Percentiles rank a stretch among this genome's conserved stretches.
Evolutionary conservation across 2,329 filamentous ascomycete species (phyloP).

Genomic region (Didymella pinodella): DNA sequence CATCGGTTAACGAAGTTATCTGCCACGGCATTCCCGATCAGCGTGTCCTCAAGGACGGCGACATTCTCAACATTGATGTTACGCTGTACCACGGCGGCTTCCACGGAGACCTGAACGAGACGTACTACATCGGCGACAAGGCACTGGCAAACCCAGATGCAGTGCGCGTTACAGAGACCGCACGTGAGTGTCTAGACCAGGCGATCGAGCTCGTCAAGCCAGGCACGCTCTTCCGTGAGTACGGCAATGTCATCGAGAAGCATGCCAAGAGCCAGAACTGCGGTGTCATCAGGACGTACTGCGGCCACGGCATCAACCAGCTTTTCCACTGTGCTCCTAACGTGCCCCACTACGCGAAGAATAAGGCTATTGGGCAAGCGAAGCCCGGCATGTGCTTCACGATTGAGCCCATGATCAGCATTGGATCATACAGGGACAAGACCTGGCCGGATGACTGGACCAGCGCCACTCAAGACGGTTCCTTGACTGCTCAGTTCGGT

Average conservation of each 20-base stretch:
- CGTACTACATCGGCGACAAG: constrained; percentile 94
- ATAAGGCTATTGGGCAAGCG: constrained; percentile 93
- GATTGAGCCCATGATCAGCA: constrained; percentile 97
- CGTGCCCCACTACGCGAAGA: constrained; percentile 97
- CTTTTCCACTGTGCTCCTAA: constrained; percentile 94
- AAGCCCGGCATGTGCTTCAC: constrained; percentile 99
- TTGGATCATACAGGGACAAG: constrained; percentile 89
- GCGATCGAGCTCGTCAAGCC: constrained; percentile 93
- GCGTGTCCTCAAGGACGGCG: constrained; percentile 84
- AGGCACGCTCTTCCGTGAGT: constrained; percentile 89
- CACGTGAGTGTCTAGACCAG: constrained; percentile 87
- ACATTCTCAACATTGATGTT: constrained; percentile 97
- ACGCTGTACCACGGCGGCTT: constrained; percentile 93
- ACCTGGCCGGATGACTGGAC: constrained; percentile 99
- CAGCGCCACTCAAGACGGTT: constrained; percentile 89
- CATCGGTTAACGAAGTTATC: constrained; percentile 95
- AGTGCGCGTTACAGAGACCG: constrained; percentile 88
- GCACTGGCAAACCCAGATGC: constrained; percentile 83
- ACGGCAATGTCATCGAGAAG: constrained; percentile 94
- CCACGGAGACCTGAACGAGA: constrained; percentile 97
- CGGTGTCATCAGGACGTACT: constrained; percentile 94
- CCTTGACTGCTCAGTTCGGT: constrained; percentile 92
- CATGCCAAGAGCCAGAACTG: constrained; percentile 85
- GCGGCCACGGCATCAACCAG: constrained; percentile 92
- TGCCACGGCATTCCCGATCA: constrained; percentile 98